Evolutionary conservation across 768 basidiomycete species (phyloP), one percentile per base, ranked within the genome.

Genomic region (Hericium erinaceus): DNA sequence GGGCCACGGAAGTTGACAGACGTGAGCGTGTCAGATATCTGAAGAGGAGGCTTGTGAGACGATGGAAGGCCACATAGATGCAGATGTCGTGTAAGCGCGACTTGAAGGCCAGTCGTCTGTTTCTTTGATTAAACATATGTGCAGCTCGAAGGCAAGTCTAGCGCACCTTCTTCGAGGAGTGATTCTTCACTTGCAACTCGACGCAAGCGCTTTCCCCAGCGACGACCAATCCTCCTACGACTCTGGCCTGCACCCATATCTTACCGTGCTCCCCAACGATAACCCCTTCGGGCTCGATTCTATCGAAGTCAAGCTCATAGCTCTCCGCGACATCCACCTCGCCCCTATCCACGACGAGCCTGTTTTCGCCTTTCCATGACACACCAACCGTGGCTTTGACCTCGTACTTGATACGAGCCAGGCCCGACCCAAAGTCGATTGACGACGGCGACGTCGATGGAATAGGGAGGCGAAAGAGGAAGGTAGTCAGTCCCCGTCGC

Each of bases 181-280:
- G 85, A 64, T 93, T 93, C 75, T 84, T 90, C 51, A 92, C 84
- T 60, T 85, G 82, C 55, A 93, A 70, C 64, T 90, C 85, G 46
- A 92, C 74, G 65, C 84, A 87, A 16, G 79, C 84, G 59, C 79
- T 80, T 64, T 83, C 80, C 9, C 90, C 90, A 33, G 85, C 80
- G 8, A 89, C 75, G 16, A 85, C 65, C 13, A 85, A 70, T 8
- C 79, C 82, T 38, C 82, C 85, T 22, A 87, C 70, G 16, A 93
- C 66, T 55, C 72, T 79, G 1, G 81, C 89, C 64, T 87, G 85
- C 48, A 81, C 79, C 84, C 87, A 89, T 33, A 93, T 76, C 69
- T 86, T 90, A 5, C 90, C 91, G 61, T 79, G 81, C 66, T 93
- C 90, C 0, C 84, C 87, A 24, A 92, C 80, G 9, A 80, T 76